These are phyloP conservation scores for Paraphaeosphaeria sporulosa DNA, from an alignment of 2,329 filamentous ascomycete species.

Conservation along the genomic window DNA sequence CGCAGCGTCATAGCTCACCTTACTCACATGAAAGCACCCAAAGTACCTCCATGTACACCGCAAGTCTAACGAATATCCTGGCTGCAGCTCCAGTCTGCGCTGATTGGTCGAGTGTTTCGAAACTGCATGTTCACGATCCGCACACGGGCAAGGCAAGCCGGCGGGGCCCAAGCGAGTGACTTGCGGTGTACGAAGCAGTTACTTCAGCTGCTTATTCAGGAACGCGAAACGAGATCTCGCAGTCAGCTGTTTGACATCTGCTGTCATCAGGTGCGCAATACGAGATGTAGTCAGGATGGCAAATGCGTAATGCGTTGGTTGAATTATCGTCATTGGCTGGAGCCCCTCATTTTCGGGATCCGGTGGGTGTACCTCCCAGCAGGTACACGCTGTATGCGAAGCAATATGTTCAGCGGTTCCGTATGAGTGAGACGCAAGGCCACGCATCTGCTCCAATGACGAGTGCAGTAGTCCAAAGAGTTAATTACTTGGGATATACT, in stretches of 20 bases:
- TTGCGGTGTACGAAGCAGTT: slow-evolving; percentile 26
- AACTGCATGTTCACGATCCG: slow-evolving; percentile 7
- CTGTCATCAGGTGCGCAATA: slow-evolving; percentile 42
- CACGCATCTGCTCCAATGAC: slow-evolving; percentile 18
- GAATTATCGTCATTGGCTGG: slow-evolving; percentile 12
- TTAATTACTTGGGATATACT: slow-evolving; percentile 13
- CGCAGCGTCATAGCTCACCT: slow-evolving; percentile 27
- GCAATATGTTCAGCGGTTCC: slow-evolving; percentile 32
- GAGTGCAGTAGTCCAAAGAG: slow-evolving; percentile 18
- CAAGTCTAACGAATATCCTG: slow-evolving; percentile 18
- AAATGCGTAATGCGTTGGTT: slow-evolving; percentile 16
- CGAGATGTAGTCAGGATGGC: slow-evolving; percentile 33
- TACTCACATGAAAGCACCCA: slow-evolving; percentile 24
- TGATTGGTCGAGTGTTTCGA: slow-evolving; percentile 12
- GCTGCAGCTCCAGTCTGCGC: neutral
- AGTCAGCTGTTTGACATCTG: slow-evolving; percentile 16
- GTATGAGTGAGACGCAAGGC: slow-evolving; percentile 16
- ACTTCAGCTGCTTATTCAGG: slow-evolving; percentile 19
- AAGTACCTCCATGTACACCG: slow-evolving; percentile 30
- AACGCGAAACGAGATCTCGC: slow-evolving; percentile 24
- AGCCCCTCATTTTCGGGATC: slow-evolving; percentile 29
- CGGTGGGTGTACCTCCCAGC: slow-evolving; percentile 26
- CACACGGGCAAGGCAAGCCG: slow-evolving; percentile 9
- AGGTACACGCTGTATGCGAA: slow-evolving; percentile 37
- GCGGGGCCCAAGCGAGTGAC: slow-evolving; percentile 16